A percentile compares a stretch with the other conserved stretches of the same genome.
Conservation (phyloP, 768 basidiomycete genomes). For the Cytidiella melzeri region DNA sequence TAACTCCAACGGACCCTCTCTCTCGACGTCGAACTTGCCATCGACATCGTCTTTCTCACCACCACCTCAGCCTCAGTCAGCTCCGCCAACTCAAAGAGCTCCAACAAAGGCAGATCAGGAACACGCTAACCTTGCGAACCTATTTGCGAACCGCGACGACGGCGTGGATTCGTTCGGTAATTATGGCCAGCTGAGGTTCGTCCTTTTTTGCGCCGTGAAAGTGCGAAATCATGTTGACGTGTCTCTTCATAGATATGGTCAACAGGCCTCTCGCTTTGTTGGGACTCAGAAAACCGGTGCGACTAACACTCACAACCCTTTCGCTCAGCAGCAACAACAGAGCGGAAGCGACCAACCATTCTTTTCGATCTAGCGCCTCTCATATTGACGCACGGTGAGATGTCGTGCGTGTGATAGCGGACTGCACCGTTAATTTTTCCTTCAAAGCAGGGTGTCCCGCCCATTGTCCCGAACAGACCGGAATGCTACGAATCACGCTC, state of each 20-base stretch:
- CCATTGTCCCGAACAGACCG: too few relatives aligned
- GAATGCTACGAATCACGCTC: too few relatives aligned
- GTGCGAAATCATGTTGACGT: slow-evolving; percentile 1
- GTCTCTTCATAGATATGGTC: slow-evolving; percentile 36
- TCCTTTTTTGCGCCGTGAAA: slow-evolving; percentile 6
- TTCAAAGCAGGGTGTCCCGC: too few relatives aligned
- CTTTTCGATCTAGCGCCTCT: slow-evolving; percentile 30
- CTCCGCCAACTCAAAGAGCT: slow-evolving; percentile 27
- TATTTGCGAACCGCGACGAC: slow-evolving; percentile 79
- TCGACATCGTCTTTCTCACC: slow-evolving; percentile 35
- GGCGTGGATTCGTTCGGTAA: slow-evolving; percentile 98
- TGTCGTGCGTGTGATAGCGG: too few relatives aligned
- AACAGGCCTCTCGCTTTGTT: slow-evolving; percentile 23
- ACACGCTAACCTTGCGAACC: slow-evolving; percentile 64
- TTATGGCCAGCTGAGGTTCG: slow-evolving; percentile 63
- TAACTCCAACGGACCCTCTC: slow-evolving; percentile 36
- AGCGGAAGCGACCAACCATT: slow-evolving; percentile 34
- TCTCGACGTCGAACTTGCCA: slow-evolving; percentile 30
- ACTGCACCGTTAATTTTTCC: too few relatives aligned
- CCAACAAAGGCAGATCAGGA: slow-evolving; percentile 57
- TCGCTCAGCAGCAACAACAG: slow-evolving; percentile 53
- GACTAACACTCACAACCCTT: slow-evolving; percentile 50
- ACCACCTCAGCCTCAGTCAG: slow-evolving; percentile 32
- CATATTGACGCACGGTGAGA: too few relatives aligned
- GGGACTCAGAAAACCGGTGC: slow-evolving; percentile 29